Evolutionary conservation across 805 yeast species (phyloP), one percentile per base, ranked within the genome.

Genomic region (Metschnikowia lochheadii): DNA sequence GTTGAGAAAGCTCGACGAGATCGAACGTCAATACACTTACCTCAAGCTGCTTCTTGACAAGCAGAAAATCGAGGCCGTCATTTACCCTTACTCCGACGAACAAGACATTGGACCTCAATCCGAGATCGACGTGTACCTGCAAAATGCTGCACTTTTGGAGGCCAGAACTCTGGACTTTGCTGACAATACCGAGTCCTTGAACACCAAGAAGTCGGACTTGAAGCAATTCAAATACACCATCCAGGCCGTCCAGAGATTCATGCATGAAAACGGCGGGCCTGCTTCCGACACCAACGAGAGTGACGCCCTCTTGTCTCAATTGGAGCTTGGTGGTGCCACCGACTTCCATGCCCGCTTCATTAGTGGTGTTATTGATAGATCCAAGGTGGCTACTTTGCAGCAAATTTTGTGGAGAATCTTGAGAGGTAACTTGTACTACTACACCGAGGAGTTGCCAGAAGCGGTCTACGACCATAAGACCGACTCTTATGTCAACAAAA

Each of bases 321-420:
- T 75, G 46, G 80, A 77, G 55, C 58, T 68, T 8, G 75, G 72
- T 31, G 63, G 64, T 14, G 56, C 52, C 3, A 49, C 51, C 8
- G 57, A 55, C 31, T 53, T 69, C 55, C 72, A 75, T 29, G 44
- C 60, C 34, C 44, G 75, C 70, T 82, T 84, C 56, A 80, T 87
- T 45, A 81, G 94, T 7, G 99, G 98, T 47, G 91, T 92, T 13
- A 84, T 94, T 42, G 78, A 83, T 40, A 79, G 94, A 60, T 80
- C 75, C 10, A 87, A 86, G 62, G 76, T 89, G 26, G 80, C 78
- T 14, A 75, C 85, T 1, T 73, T 94, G 55, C 90, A 90, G 64
- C 87, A 83, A 60, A 89, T 94, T 50, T 71, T 90, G 44, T 94
- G 97, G 96, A 81, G 99, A 70, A 83, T 89, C 17, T 78, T 92